Evolutionary conservation across 2,329 filamentous ascomycete species (phyloP), one percentile per base, ranked within the genome.

Genomic region (Pseudodiploospora longispora): DNA sequence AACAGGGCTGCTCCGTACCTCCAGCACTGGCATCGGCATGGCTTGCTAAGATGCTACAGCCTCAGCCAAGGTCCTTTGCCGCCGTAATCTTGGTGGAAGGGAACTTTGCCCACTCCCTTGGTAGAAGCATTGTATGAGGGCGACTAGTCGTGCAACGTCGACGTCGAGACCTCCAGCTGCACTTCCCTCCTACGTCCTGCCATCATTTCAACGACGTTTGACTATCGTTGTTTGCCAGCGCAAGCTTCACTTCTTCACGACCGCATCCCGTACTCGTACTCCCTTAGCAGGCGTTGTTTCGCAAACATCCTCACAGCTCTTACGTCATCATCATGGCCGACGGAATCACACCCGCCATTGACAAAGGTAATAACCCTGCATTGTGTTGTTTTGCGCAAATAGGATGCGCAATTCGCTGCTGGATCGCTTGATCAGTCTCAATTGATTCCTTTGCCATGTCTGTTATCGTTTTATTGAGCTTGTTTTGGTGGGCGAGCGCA

Each of bases 261-360:
- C 19, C 19, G 19, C 19, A 19, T 19, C 19, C 19, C 19, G 19
- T 19, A 19, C 19, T 19, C 19, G 19, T 19, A 19, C 19, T 19
- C 19, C 19, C 19, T 19, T 19, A 19, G 19, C 19, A 19, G 19
- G 19, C 19, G 19, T 19, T 19, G 19, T 19, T 19, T 19, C 19
- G 19, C 19, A 19, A 19, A 19, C 19, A 19, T 40, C 33, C 38
- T 37, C 27, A 6, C 27, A 36, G 41, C 46, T 52, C 54, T 61
- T 61, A 60, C 59, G 55, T 61, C 57, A 59, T 57, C 59, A 49
- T 42, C 54, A 64, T 64, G 61, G 55, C 61, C 46, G 59, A 64
- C 59, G 57, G 54, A 51, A 57, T 58, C 48, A 54, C 58, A 43
- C 56, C 57, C 51, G 59, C 61, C 49, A 54, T 63, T 54, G 60